phyloP scores from a whole-genome alignment of 345 rosid genomes.

The Murraya koenigii region DNA sequence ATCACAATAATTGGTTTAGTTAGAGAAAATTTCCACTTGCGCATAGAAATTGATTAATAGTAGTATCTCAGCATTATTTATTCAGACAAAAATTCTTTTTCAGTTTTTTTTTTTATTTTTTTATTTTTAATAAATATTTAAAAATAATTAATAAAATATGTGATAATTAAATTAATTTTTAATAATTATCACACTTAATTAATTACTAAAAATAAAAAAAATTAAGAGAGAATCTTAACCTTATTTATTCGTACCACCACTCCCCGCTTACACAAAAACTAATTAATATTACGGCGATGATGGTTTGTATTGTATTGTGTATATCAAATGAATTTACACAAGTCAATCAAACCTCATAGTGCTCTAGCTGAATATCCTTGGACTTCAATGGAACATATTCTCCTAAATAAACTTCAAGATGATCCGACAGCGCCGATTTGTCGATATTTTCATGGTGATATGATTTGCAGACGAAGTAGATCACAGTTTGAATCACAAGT shows the following conservation, averaged over 20 bases:
- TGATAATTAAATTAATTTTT: too few relatives aligned
- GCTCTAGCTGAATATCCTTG: conserved; percentile 46
- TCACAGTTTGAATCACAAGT: conserved; percentile 44
- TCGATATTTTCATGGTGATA: conserved; percentile 55
- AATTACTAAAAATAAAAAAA: too few relatives aligned
- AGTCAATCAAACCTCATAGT: conserved; percentile 15
- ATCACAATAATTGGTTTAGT: too few relatives aligned
- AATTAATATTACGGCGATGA: neutral
- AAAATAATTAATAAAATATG: too few relatives aligned
- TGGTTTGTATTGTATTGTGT: neutral
- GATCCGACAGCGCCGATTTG: conserved; percentile 48
- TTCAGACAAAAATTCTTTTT: too few relatives aligned
- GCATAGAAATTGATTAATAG: neutral
- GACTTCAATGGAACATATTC: conserved; percentile 51
- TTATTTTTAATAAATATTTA: too few relatives aligned
- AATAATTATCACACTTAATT: too few relatives aligned
- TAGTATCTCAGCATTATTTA: neutral
- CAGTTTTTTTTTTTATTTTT: too few relatives aligned
- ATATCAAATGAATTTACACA: neutral
- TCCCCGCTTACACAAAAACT: neutral
- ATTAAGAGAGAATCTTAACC: too few relatives aligned
- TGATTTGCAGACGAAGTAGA: conserved; percentile 60
- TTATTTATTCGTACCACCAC: too few relatives aligned
- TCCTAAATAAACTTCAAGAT: conserved; percentile 50
- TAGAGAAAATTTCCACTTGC: too few relatives aligned